Base-by-base conservation (phyloP, 352 stramenopile species). In the Thraustochytrium striatum region DNA sequence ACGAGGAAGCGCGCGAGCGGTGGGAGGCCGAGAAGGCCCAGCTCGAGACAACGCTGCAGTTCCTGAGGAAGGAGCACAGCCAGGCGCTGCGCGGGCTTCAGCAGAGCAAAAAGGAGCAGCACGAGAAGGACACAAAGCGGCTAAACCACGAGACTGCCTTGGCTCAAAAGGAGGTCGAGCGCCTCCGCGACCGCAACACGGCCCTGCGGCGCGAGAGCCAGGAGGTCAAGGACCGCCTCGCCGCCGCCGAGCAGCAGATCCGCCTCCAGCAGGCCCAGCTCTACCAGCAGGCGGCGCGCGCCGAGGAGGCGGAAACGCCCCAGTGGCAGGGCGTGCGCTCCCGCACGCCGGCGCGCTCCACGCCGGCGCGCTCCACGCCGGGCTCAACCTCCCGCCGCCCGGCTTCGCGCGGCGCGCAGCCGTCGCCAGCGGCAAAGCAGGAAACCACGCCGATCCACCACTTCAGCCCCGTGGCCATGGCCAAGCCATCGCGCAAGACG, bases 181-280 rank as follows among this genome's bases (percentile, higher is more conserved):
- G 11, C 3, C 39, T 79, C 8, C 50, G 69, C 25, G 35, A 11
- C 3, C 16, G 69, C 5, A 44, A 79, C 32, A 38, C 55, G 3
- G 69, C 72, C 30, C 43, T 79, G 13, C 50, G 50, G 3, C 50
- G 55, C 28, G 53, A 79, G 39, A 65, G 72, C 52, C 57, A 79
- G 30, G 69, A 79, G 30, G 38, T 50, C 8, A 16, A 50, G 50
- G 35, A 79, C 50, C 50, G 69, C 19, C 39, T 79, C 53, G 47
- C 72, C 3, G 28, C 39, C 32, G 35, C 72, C 39, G 69, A 79
- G 55, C 39, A 55, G 38, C 8, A 62, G 55, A n/a, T 62, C 33
- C n/a, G n/a, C n/a, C n/a, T n/a, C n/a, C n/a, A n/a, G 7, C 25
- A 32, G n/a, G 32, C 19, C 53, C 32, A 61, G 5, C 53, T 32